Evolutionary conservation across 768 basidiomycete species (phyloP), one percentile per base, ranked within the genome.

Genomic region (Tephrocybe sp.): DNA sequence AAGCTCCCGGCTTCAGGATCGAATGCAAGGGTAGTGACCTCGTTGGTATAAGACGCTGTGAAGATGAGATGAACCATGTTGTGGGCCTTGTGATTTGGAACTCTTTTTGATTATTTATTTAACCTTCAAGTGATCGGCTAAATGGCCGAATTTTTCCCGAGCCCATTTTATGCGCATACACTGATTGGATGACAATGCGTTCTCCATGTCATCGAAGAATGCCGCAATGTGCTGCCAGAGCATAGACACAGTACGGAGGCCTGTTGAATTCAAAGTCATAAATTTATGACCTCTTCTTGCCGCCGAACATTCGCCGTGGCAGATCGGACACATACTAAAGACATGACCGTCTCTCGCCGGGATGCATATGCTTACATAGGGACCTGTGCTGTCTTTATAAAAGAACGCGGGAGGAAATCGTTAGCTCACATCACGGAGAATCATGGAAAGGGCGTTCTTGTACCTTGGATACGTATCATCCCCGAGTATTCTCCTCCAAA

Each of bases 21-120:
- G 60, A 93, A 92, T 16, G 66, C 62, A 47, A 91, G 71, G 1
- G 85, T 83, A 34, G 76, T 73, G 54, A 92, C 75, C 33, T 76
- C 72, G 61, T 82, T 71, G 19, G 85, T 77, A 65, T 84, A 85
- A n/a, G 87, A 84, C 43, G 76, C 80, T 20, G 80, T 83, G 30
- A 85, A 67, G 58, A 89, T 87, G 46, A 61, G 68, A 62, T 71
- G 62, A 44, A 60, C 62, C 68, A 74, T 75, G 59, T 54, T 65
- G 45, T 32, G 36, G 22, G 36, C 36, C 12, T 33, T 39, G 35
- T 26, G 26, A 26, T 49, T 35, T 33, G 44, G 36, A 46, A 44
- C 32, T 34, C 35, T 40, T 35, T n/a, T 16, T 53, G 40, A 57
- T 55, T 43, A 45, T 43, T 53, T 51, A 53, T 45, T 39, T 43